phyloP scores from a whole-genome alignment of 768 basidiomycete genomes.

The Tricholoma flavovirens region DNA sequence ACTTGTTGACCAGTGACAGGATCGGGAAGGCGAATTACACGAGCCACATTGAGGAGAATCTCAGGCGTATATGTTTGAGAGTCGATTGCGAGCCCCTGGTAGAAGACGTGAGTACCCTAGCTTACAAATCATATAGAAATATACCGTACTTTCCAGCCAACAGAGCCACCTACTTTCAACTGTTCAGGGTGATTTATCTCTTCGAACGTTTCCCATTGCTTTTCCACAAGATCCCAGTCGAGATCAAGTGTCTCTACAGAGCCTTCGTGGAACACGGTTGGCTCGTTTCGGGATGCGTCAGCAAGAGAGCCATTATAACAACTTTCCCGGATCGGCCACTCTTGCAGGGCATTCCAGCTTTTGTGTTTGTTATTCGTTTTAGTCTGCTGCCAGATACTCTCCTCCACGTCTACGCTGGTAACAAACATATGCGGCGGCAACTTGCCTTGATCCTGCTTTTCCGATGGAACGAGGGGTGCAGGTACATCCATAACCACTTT shows the following conservation, averaged over 20 bases:
- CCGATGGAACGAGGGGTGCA: constrained; percentile 53
- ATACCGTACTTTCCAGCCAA: constrained; percentile 47
- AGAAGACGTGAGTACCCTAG: background rate
- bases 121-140: background rate
- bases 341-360: constrained; percentile 8
- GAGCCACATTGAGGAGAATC: constrained; percentile 42
- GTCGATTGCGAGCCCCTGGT: constrained; percentile 56
- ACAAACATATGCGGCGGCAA: constrained; percentile 64
- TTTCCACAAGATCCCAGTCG: constrained; percentile 33
- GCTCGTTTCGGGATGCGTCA: background rate
- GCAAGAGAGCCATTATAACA: background rate
- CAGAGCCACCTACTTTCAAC: constrained; percentile 23
- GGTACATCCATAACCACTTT: constrained; percentile 1
- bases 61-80: constrained; percentile 57
- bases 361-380: constrained; percentile 28
- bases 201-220: constrained; percentile 23
- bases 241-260: constrained; percentile 15
- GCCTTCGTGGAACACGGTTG: constrained; percentile 4
- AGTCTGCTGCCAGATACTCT: constrained; percentile 32
- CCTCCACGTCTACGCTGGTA: constrained; percentile 68
- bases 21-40: constrained; percentile 23
- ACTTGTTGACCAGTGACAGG: constrained; percentile 5
- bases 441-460: constrained; percentile 40
- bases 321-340: background rate
- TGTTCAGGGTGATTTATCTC: constrained; percentile 20